Evolutionary conservation across 495 filamentous ascomycete species (phyloP), one percentile per base, ranked within the genome.

Genomic region (Aspergillus egyptiacus): DNA sequence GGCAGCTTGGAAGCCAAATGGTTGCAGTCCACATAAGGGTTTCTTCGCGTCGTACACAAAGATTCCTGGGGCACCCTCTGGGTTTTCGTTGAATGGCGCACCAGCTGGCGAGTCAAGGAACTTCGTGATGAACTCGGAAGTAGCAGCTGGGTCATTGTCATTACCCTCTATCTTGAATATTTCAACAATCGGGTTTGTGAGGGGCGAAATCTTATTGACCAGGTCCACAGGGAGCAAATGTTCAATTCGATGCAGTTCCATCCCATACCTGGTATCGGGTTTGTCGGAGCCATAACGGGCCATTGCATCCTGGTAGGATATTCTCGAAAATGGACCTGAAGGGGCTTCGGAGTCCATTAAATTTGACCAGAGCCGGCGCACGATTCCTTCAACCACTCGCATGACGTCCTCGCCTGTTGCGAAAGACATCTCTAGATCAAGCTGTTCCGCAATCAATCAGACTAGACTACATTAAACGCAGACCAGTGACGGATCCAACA

Each of bases 401-500:
- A 91, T 93, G 1, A 98, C 86, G 55, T 86, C 79, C 17, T 83
- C 61, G 2, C 85, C 83, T 8, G 67, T 79, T 0, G 84, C 83
- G 62, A 94, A 98, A 5, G 84, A 77, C 83, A 95, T 89, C 64
- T 98, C 93, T 27, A 98, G 50, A 76, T 98, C 93, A 30, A 97
- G 78, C 86, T 91, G 54, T 8, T 19, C 7, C 0, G 0, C 8
- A 37, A 5, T 34, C 22, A 28, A 48, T 59, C 8, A 58, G 39
- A 14, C 8, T 30, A 33, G 14, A 11, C 7, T 5, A n/a, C n/a
- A 10, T 8, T 31, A 6, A 6, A 31, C 3, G 9, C 23, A 41
- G 18, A 20, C 4, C 9, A 31, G 14, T 28, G 3, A 20, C 9
- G 28, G 14, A 4, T 31, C 14, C 31, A 30, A 22, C 61, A 55